Evolutionary conservation across 73 alveolate species (phyloP).

Genomic region (Loxodes magnus): DNA sequence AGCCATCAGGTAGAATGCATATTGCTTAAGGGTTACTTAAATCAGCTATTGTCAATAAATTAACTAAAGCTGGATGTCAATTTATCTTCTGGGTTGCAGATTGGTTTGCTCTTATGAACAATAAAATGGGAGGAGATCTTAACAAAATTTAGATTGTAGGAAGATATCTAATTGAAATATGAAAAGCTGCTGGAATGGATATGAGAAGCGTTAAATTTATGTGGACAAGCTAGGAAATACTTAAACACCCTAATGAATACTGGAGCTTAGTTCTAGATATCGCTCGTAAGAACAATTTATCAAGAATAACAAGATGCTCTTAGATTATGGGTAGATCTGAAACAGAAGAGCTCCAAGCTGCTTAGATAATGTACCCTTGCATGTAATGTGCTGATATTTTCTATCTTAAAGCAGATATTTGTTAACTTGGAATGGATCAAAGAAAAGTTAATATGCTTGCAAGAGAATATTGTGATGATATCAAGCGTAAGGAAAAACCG

Average conservation of each 20-base stretch:
- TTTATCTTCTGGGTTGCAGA: slow-evolving; percentile 99
- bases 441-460: slow-evolving; percentile 99
- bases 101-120: slow-evolving; percentile 99
- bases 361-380: slow-evolving; percentile 96
- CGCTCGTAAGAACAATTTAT: slow-evolving; percentile 77
- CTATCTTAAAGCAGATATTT: slow-evolving; percentile 93
- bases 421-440: slow-evolving; percentile 97
- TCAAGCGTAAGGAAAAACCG: slow-evolving; percentile 71
- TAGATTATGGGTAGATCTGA: slow-evolving; percentile 98
- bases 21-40: slow-evolving; percentile 98
- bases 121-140: slow-evolving; percentile 98
- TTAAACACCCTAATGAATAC: slow-evolving; percentile 90
- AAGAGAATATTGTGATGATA: slow-evolving; percentile 90
- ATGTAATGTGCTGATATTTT: slow-evolving; percentile 98
- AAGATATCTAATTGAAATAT: slow-evolving; percentile 93
- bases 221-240: slow-evolving; percentile 99
- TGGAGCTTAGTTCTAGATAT: slow-evolving; percentile 97
- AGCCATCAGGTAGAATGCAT: slow-evolving; percentile 99
- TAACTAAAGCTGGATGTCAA: slow-evolving; percentile 97
- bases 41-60: slow-evolving; percentile 93
- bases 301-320: slow-evolving; percentile 89
- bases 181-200: slow-evolving; percentile 99
- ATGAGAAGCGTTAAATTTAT: slow-evolving; percentile 79
- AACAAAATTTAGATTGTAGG: slow-evolving; percentile 85
- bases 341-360: slow-evolving; percentile 82